phyloP scores from a whole-genome alignment of 2,329 filamentous ascomycete genomes.

The Microdochium paspali region DNA sequence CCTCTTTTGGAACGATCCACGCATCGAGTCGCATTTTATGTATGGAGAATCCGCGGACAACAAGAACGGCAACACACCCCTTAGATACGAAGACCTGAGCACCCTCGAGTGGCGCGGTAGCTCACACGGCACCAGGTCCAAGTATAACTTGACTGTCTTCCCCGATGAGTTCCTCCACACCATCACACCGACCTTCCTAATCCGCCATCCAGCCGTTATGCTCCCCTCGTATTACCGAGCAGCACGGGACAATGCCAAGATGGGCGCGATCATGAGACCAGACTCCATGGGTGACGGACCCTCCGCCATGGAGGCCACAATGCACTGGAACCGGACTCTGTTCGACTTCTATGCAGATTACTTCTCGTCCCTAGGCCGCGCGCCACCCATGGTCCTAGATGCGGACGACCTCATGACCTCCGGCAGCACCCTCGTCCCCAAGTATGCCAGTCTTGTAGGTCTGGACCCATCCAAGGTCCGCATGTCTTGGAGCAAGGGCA shows the following conservation, averaged over 20 bases:
- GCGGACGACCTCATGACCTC: conserved; percentile 24
- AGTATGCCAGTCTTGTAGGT: conserved; percentile 17
- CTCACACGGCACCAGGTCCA: conserved; percentile 8
- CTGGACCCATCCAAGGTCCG: conserved; percentile 19
- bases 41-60: background rate
- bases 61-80: background rate
- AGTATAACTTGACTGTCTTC: conserved; percentile 20
- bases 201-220: conserved; percentile 26
- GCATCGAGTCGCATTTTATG: conserved; percentile 7
- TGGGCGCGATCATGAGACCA: background rate
- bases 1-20: conserved; percentile 14
- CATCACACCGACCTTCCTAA: conserved; percentile 22
- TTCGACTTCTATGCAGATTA: conserved; percentile 23
- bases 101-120: background rate
- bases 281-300: conserved; percentile 1
- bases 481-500: conserved; percentile 18
- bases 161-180: conserved; percentile 22
- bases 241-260: background rate
- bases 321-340: conserved; percentile 19
- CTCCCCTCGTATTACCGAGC: conserved; percentile 25
- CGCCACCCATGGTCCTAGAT: conserved; percentile 18
- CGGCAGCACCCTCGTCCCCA: conserved; percentile 16
- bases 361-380: conserved; percentile 6
- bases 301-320: conserved; percentile 11
- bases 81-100: background rate